Percentiles rank a stretch among this genome's conserved stretches.
phyloP scores from a whole-genome alignment of 106 monocot species.

The Narthecium ossifragum region DNA sequence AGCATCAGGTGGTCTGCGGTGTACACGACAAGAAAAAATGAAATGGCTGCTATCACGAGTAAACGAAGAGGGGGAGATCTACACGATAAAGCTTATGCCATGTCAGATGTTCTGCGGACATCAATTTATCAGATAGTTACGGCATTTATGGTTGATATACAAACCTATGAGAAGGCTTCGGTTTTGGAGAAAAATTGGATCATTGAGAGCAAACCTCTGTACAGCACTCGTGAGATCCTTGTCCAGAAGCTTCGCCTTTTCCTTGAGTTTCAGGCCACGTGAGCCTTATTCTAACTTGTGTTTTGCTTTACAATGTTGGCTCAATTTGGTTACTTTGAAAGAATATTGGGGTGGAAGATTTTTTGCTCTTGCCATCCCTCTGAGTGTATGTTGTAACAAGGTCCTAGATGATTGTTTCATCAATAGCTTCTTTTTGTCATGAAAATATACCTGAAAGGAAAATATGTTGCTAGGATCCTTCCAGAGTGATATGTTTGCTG shows the following conservation, averaged over 20 bases:
- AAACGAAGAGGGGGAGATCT: conserved; percentile 39
- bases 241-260: conserved; percentile 71
- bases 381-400: too few relatives aligned
- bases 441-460: too few relatives aligned
- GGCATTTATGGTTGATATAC: conserved; percentile 66
- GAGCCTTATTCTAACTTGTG: conserved; percentile 6
- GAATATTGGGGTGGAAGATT: too few relatives aligned
- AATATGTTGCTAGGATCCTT: too few relatives aligned
- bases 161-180: conserved; percentile 44
- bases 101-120: conserved; percentile 82
- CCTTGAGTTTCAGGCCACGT: conserved; percentile 58
- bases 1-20: conserved; percentile 65
- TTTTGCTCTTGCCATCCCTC: too few relatives aligned
- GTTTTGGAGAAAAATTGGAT: conserved; percentile 85
- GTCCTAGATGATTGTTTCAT: too few relatives aligned
- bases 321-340: too few relatives aligned
- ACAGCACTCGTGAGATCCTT: conserved; percentile 57
- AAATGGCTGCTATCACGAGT: conserved; percentile 11
- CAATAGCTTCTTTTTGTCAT: too few relatives aligned
- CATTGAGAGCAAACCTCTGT: conserved; percentile 58
- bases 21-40: conserved; percentile 33
- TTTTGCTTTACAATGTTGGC: background rate
- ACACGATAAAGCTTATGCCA: conserved; percentile 63
- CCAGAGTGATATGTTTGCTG: too few relatives aligned
- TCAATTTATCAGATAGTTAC: conserved; percentile 76